Conservation (phyloP, 305 asterid species). For the Fraxinus baroniana region DNA sequence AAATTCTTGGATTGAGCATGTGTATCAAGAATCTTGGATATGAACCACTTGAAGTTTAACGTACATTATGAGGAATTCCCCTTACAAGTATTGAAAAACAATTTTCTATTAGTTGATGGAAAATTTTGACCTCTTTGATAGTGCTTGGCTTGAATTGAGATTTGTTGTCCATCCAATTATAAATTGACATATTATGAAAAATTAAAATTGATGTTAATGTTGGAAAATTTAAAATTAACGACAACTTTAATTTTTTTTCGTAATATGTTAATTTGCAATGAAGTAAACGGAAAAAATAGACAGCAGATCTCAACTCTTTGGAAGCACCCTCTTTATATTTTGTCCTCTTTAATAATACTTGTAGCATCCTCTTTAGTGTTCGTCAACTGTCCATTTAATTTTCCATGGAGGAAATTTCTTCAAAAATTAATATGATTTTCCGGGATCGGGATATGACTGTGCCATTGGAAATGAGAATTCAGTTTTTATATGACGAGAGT, state of each 20-base stretch:
- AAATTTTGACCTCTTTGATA: neutral
- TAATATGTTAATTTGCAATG: too few relatives aligned
- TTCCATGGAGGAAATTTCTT: neutral
- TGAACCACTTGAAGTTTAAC: neutral
- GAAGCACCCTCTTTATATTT: too few relatives aligned
- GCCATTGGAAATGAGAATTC: neutral
- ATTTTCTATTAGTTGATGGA: neutral
- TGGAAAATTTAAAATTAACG: too few relatives aligned
- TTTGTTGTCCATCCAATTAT: too few relatives aligned
- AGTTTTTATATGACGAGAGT: too few relatives aligned
- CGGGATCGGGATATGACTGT: neutral
- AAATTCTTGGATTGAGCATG: neutral
- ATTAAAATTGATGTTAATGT: too few relatives aligned
- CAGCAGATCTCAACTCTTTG: too few relatives aligned
- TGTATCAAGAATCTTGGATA: neutral
- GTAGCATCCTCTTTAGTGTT: neutral
- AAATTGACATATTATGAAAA: too few relatives aligned
- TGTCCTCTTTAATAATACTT: neutral
- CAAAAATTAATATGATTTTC: neutral
- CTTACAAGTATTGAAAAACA: neutral
- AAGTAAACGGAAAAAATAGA: too few relatives aligned
- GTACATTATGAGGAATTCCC: neutral
- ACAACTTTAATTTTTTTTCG: too few relatives aligned
- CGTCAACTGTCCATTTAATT: too few relatives aligned
- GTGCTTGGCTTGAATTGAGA: neutral